Conservation (phyloP, 805 yeast species). For the Candida insectalens region DNA sequence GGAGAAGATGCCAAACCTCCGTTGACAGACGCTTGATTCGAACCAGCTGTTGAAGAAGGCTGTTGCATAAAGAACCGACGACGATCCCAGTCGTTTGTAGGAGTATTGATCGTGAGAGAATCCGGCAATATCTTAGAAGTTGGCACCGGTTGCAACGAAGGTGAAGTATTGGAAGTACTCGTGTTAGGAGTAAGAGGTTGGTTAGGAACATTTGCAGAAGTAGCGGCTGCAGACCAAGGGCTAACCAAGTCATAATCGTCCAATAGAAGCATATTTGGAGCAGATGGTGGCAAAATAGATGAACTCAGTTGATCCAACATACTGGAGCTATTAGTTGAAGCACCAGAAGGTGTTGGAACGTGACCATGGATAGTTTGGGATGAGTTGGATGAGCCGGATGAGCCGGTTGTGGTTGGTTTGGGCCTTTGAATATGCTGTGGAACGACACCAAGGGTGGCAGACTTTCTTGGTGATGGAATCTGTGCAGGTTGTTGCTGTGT, state of each 20-base stretch:
- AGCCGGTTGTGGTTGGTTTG: background rate
- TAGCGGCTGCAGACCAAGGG: constrained; percentile 3
- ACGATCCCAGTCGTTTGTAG: constrained; percentile 6
- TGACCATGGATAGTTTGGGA: background rate
- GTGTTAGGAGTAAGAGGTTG: constrained; percentile 3
- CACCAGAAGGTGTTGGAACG: background rate
- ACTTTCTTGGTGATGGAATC: constrained; percentile 1
- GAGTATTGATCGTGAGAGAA: constrained; percentile 1
- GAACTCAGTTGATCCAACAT: constrained; percentile 1
- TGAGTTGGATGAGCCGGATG: background rate
- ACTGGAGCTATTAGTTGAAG: background rate
- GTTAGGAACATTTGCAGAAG: background rate
- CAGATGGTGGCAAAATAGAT: background rate
- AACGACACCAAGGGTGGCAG: background rate
- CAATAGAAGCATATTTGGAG: constrained; percentile 2
- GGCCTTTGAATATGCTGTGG: background rate
- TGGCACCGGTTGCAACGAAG: too few species aligned
- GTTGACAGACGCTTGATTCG: too few species aligned
- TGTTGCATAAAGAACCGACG: constrained; percentile 3
- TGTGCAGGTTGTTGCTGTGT: too few species aligned
- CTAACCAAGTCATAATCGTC: constrained; percentile 2
- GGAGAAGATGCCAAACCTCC: background rate
- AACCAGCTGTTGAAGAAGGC: too few species aligned
- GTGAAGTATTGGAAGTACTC: too few species aligned
- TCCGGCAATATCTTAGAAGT: too few species aligned